Evolutionary conservation across 164 flowering plant species (phyloP), one percentile per base, ranked within the genome.

Genomic region (Vitis amurensis): DNA sequence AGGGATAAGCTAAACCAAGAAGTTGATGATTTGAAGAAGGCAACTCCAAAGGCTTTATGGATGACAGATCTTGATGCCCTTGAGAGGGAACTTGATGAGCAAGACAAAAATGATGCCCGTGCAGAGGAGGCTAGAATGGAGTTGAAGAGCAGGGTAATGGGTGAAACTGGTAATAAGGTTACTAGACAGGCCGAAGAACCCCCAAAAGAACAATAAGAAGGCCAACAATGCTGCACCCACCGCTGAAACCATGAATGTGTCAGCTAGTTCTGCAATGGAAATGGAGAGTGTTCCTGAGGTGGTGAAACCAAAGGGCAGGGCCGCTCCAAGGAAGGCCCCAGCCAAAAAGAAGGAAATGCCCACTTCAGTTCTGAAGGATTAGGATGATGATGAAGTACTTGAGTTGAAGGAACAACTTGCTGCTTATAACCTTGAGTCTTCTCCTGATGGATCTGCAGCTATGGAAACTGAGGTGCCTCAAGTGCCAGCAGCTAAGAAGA

Each of bases 21-120:
- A 47, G 86, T 93, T 14, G 89, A 85, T 1, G 89, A 83, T n/a
- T 50, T 90, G 79, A 88, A 78, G 62, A 73, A 75, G 16, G 71
- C 83, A 44, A 82, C 97, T 8, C 83, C 89, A 31, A 78, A 71
- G 74, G 62, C 83, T 19, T 67, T 93, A 69, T 93, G 99, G 99
- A 5, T 73, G 55, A 89, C 73, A 68, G 98, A 96, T 84, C 90
- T 96, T 11, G 93, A 89, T 61, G 82, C 79, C 47, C 85, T 95
- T 16, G 87, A 89, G 51, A 66, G 4, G 30, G 76, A 85, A 72
- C 90, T 91, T 48, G 87, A 90, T 75, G 97, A 75, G 55, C 71
- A 68, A 48, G 84, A 81, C 0, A 59, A 64, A 76, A 58, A 4
- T 30, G 79, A 76, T 51, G 77, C 74, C 60, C 70, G 48, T 19